Evolutionary conservation across 2,329 filamentous ascomycete genomes (phyloP), one percentile per base, ranked within the genome.

Genomic region (Sporothrix protearum): DNA sequence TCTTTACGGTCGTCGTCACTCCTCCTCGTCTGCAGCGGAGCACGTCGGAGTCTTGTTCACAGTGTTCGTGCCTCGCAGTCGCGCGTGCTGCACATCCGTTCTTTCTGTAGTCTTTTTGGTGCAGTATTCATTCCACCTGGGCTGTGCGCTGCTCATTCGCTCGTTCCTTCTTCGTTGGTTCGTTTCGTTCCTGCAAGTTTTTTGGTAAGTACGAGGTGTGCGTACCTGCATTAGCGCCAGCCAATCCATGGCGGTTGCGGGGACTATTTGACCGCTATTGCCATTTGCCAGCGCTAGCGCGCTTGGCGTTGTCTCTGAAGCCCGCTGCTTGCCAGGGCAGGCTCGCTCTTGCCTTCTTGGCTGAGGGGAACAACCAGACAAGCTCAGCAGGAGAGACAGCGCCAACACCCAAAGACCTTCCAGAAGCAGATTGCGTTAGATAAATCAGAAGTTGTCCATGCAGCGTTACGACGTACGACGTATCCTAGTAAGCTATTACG

Each of bases 201-300:
- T 51, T 30, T 57, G n/a, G n/a, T n/a, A n/a, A 19, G 28, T 36
- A 5, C 42, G 28, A 68, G 28, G 45, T 45, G 16, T 61, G 42
- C n/a, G 68, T 70, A 70, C 68, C 68, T 70, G 68, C 68, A 70
- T 70, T 70, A 70, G 68, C 68, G 68, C 42, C 47, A 19, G 25
- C 42, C 22, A 36, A 45, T 16, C 16, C 51, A 30, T 53, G 33
- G 36, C 14, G 51, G 51, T 28, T 59, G 68, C 22, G 42, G 55
- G 68, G 7, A 49, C 9, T 45, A 49, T 61, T 49, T 25, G 36
- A 63, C 36, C 51, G 12, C 51, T 59, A 51, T 63, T 39, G 55
- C 53, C 22, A 57, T 25, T 57, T 42, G 57, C 10, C 66, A 68
- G 49, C 2, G 45, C 64, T 42, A 57, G 66, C 66, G 66, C 33